A percentile compares a stretch with the other conserved stretches of the same genome.
phyloP scores from a whole-genome alignment of 2,329 filamentous ascomycete species.

The Trichoderma polysporum region DNA sequence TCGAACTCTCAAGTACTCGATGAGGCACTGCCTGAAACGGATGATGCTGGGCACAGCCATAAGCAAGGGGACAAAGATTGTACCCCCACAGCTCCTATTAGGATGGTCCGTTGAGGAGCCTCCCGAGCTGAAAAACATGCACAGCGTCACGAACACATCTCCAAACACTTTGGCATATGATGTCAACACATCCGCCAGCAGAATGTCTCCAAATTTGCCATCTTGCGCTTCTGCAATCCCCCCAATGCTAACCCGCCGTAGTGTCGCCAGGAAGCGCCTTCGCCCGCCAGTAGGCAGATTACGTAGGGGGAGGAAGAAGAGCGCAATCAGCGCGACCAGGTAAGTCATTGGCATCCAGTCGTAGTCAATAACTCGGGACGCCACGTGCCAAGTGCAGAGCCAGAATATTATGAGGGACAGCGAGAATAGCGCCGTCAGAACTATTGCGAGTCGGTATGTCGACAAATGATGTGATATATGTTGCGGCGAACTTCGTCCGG shows the following conservation, averaged over 20 bases:
- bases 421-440: conserved; percentile 69
- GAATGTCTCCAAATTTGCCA: conserved; percentile 91
- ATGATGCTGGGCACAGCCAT: conserved; percentile 82
- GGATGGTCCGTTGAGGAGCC: conserved; percentile 76
- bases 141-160: conserved; percentile 83
- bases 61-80: conserved; percentile 77
- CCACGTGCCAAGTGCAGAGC: conserved; percentile 70
- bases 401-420: conserved; percentile 80
- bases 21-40: conserved; percentile 87
- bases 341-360: conserved; percentile 86
- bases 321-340: conserved; percentile 67
- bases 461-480: conserved; percentile 76
- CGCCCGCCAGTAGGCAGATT: conserved; percentile 69
- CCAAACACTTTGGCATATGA: conserved; percentile 91
- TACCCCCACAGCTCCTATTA: conserved; percentile 77
- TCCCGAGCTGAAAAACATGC: conserved; percentile 79
- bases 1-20: conserved; percentile 75
- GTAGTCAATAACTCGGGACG: conserved; percentile 69
- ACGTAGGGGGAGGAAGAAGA: conserved; percentile 72
- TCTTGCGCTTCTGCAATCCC: conserved; percentile 83
- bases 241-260: conserved; percentile 78
- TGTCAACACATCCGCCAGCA: conserved; percentile 91
- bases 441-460: conserved; percentile 79
- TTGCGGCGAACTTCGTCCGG: conserved; percentile 66
- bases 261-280: conserved; percentile 69